A percentile compares a stretch with the other conserved stretches of the same genome.
Evolutionary conservation across 441 rosid genomes (phyloP).

Genomic region (Pelargonium fulgidum): DNA sequence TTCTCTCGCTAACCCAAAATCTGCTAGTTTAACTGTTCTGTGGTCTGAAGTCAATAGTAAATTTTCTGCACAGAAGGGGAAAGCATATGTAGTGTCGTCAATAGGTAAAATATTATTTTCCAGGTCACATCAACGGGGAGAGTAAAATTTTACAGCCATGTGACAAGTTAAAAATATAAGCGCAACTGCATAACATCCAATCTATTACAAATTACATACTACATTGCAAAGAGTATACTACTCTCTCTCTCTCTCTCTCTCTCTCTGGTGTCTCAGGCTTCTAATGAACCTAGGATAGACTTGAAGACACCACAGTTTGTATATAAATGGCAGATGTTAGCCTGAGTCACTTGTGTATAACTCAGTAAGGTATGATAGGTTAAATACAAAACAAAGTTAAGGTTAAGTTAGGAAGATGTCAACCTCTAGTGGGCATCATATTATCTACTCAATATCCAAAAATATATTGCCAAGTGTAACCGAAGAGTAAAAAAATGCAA

Average conservation of each 20-base stretch:
- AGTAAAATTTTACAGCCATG: not conserved
- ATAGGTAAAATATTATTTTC: slow-evolving; percentile 1
- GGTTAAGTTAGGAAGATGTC: too few relatives aligned
- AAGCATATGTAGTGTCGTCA: not conserved
- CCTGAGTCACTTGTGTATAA: too few relatives aligned
- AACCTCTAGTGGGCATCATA: too few relatives aligned
- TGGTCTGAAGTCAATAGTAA: slow-evolving; percentile 56
- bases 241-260: not conserved
- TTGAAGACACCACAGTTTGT: not conserved
- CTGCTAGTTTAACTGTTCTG: slow-evolving; percentile 53
- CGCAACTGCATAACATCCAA: not conserved
- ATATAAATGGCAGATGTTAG: too few relatives aligned
- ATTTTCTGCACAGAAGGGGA: slow-evolving; percentile 37
- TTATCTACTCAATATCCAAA: not conserved
- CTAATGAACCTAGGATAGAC: not conserved
- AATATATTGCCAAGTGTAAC: not conserved
- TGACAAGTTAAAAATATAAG: not conserved
- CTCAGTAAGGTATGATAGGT: too few relatives aligned
- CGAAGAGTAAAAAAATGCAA: not conserved
- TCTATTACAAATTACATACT: not conserved
- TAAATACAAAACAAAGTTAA: too few relatives aligned
- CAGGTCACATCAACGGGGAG: not conserved
- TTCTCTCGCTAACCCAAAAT: slow-evolving; percentile 64
- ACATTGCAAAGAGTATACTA: not conserved
- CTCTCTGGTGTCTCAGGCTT: not conserved